phyloP scores from a whole-genome alignment of 73 alveolate species.

The Stentor roeselii region DNA sequence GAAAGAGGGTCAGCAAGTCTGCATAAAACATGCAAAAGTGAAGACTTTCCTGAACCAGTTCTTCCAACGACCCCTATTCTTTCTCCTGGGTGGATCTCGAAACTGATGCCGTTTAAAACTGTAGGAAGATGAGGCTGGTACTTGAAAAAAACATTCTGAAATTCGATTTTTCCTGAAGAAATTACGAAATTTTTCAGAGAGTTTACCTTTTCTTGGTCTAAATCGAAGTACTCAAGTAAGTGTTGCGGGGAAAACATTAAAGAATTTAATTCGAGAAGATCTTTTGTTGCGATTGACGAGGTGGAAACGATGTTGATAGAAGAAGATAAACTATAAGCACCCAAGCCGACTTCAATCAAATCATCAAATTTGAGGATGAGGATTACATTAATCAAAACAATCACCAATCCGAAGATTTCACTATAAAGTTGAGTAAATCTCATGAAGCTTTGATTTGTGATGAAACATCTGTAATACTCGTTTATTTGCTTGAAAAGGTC shows the following conservation, averaged over 20 bases:
- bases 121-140: constrained; percentile 31
- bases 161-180: constrained; percentile 35
- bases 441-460: not conserved
- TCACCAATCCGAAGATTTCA: not conserved
- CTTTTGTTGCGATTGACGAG: not conserved
- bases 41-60: constrained; percentile 89
- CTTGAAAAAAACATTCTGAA: constrained; percentile 27
- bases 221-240: not conserved
- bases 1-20: constrained; percentile 55
- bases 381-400: not conserved
- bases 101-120: constrained; percentile 32
- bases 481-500: not conserved
- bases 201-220: not conserved
- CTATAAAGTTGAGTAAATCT: not conserved
- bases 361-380: too few species aligned
- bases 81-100: constrained; percentile 27
- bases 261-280: not conserved
- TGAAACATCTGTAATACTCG: not conserved
- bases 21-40: constrained; percentile 63
- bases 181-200: not conserved
- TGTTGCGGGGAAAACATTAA: not conserved
- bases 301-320: not conserved
- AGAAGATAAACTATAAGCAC: not conserved
- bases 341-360: too few species aligned
- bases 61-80: constrained; percentile 84